phyloP scores from a whole-genome alignment of 108 stramenopile genomes.

The Nitzschia sp. region DNA sequence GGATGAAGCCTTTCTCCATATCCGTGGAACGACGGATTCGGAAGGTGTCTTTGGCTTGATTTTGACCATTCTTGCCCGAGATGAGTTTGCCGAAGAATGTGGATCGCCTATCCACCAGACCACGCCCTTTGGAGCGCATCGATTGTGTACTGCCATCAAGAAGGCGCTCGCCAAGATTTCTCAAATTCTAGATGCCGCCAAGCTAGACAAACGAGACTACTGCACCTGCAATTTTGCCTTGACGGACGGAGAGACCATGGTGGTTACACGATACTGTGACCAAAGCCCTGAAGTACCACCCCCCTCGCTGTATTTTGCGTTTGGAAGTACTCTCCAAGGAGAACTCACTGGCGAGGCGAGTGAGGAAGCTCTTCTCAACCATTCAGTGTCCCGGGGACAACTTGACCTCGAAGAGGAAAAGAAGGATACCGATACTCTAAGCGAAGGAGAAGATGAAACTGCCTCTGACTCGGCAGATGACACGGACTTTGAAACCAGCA shows the following conservation, averaged over 20 bases:
- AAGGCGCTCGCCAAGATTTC: slow-evolving; percentile 22
- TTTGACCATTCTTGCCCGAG: slow-evolving; percentile 30
- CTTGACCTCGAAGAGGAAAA: not conserved
- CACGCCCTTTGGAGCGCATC: slow-evolving; percentile 15
- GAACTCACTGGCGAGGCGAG: not conserved
- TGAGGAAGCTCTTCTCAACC: not conserved
- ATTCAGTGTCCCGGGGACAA: not conserved
- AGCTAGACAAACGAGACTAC: not conserved
- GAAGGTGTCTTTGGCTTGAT: slow-evolving; percentile 47
- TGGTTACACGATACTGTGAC: slow-evolving; percentile 49
- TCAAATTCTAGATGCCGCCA: slow-evolving; percentile 12
- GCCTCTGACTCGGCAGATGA: not conserved
- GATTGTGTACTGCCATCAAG: slow-evolving; percentile 24
- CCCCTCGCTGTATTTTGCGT: slow-evolving; percentile 37
- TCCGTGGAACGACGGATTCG: slow-evolving; percentile 41
- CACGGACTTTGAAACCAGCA: not conserved
- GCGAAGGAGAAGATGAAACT: not conserved
- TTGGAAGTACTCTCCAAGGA: slow-evolving; percentile 6
- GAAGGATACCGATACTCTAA: not conserved
- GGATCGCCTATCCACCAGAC: slow-evolving; percentile 14
- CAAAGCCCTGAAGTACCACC: slow-evolving; percentile 29
- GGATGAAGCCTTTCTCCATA: slow-evolving; percentile 33
- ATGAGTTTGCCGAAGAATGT: slow-evolving; percentile 1
- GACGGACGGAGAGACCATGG: slow-evolving; percentile 46
- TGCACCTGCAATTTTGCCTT: slow-evolving; percentile 38